Conservation (phyloP, 2,329 filamentous ascomycete species). For the Aspergillus melleus region DNA sequence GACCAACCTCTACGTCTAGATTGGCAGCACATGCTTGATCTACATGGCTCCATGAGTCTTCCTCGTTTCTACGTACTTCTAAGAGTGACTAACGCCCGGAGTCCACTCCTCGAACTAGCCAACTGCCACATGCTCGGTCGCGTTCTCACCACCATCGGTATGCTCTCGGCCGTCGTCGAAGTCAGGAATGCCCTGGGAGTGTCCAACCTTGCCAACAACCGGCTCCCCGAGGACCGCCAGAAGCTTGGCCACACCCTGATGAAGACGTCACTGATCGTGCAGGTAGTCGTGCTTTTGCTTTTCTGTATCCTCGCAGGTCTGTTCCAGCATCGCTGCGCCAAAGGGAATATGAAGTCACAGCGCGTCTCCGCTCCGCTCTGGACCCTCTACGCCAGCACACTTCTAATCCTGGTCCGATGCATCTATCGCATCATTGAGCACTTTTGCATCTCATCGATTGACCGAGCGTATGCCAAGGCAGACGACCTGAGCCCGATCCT, state of each 20-base stretch:
- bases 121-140: conserved; percentile 63
- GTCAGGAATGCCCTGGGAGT: conserved; percentile 17
- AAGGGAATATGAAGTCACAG: conserved; percentile 16
- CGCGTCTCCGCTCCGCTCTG: conserved; percentile 41
- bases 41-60: conserved; percentile 37
- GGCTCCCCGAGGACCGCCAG: conserved; percentile 51
- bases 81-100: conserved; percentile 20
- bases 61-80: background rate
- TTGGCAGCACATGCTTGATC: conserved; percentile 45
- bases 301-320: conserved; percentile 17
- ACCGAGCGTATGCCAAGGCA: conserved; percentile 30
- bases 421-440: conserved; percentile 59
- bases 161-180: conserved; percentile 52
- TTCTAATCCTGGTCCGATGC: conserved; percentile 52
- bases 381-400: conserved; percentile 54
- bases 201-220: conserved; percentile 49
- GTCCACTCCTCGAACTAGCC: conserved; percentile 60
- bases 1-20: conserved; percentile 44
- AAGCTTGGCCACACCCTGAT: conserved; percentile 49
- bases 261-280: conserved; percentile 47
- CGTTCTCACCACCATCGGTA: conserved; percentile 50
- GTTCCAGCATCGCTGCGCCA: conserved; percentile 19
- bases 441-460: conserved; percentile 48
- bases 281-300: conserved; percentile 18
- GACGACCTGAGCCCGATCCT: conserved; percentile 47